Base-by-base conservation (phyloP, 2,329 filamentous ascomycete genomes). In the Epichloe gansuensis region DNA sequence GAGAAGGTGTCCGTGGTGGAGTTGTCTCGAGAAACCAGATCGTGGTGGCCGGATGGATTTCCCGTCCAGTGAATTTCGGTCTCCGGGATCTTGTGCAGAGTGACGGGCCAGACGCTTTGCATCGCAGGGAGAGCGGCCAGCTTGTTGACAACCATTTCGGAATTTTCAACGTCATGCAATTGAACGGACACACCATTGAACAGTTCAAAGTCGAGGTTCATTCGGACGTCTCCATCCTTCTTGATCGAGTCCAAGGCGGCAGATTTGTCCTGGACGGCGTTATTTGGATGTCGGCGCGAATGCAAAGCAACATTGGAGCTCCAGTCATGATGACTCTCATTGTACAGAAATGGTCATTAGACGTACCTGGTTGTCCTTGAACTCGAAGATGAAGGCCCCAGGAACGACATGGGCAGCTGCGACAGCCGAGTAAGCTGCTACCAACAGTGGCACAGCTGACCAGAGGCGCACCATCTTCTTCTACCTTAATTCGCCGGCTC, bases 131-230 rank as follows among this genome's bases (percentile, higher is more conserved):
- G 51, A 35, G 52, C 56, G 41, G 58, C 56, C 28, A 67, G 60
- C 56, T 67, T 64, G 17, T 60, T 60, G 58, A 59, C 59, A 51
- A 68, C 63, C 41, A 67, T 58, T 46, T 70, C 67, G 34, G 70
- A 66, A 15, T 63, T 67, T 54, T 65, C 50, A 57, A 59, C 54
- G 56, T 65, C 52, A 7, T 64, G 51, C 31, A 62, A 31, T 38
- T 59, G 56, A 42, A 62, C 57, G 1, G 62, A 63, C 7, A 55
- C 50, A 37, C 61, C 62, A n/a, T 59, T 61, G 54, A 64, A 63
- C 35, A 62, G 56, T 15, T 56, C 46, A 47, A 54, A 61, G 21
- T 57, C 53, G 9, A 63, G 55, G 15, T 59, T 50, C 31, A 62
- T 45, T 15, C 62, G 61, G 6, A 54, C 58, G 13, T 52, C n/a